Evolutionary conservation across 441 rosid species (phyloP).

Genomic region (Eruca vesicaria): DNA sequence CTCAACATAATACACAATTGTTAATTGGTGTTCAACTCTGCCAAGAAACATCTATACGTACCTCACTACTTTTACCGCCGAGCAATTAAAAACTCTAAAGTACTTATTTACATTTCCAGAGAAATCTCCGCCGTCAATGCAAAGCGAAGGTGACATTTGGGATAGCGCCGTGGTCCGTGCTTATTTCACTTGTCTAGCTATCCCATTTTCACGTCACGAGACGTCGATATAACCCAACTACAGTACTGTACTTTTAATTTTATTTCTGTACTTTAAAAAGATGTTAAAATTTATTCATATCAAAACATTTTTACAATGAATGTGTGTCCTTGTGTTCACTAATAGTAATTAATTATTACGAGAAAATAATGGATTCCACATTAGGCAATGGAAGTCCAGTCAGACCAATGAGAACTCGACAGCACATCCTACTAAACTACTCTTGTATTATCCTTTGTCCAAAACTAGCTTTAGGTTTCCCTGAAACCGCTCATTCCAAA

Average conservation of each 20-base stretch:
- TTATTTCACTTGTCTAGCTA: conserved; percentile 11
- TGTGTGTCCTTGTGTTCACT: neutral
- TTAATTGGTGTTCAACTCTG: conserved; percentile 19
- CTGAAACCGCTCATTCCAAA: conserved; percentile 29
- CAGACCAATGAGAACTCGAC: conserved; percentile 38
- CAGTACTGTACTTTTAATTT: neutral
- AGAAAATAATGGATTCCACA: conserved; percentile 19
- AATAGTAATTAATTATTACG: neutral
- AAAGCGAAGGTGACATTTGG: conserved; percentile 28
- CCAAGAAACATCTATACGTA: conserved; percentile 14
- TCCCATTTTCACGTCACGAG: conserved; percentile 17
- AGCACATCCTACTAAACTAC: conserved; percentile 26
- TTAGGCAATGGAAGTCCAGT: conserved; percentile 25
- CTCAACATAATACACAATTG: conserved; percentile 27
- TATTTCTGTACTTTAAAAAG: too few species aligned
- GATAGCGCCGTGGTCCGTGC: conserved; percentile 21
- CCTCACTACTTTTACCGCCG: conserved; percentile 29
- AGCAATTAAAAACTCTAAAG: conserved; percentile 19
- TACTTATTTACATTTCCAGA: conserved; percentile 3
- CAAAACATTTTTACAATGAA: too few species aligned
- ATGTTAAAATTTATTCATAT: too few species aligned
- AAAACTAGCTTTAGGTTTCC: conserved; percentile 22
- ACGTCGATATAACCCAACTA: conserved; percentile 5
- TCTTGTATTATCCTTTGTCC: conserved; percentile 16
- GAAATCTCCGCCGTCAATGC: conserved; percentile 40